Conservation (phyloP, 306 rosid genomes). For the Vigna reflexopilosa region DNA sequence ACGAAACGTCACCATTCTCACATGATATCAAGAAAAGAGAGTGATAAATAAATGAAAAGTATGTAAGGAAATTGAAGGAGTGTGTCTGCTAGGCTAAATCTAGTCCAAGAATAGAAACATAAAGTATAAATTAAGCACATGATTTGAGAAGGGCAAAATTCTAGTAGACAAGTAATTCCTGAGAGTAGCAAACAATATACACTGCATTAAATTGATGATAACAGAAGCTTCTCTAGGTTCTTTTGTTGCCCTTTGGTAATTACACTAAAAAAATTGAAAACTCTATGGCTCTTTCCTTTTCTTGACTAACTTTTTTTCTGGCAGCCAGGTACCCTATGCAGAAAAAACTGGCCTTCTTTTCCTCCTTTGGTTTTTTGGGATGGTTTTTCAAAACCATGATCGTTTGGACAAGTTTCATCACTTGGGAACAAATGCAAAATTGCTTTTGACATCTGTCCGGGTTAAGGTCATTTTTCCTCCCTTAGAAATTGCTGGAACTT, state of each 20-base stretch:
- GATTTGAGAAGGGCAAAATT: slow-evolving; percentile 50
- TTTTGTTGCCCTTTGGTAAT: slow-evolving; percentile 42
- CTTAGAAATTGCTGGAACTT: slow-evolving; percentile 42
- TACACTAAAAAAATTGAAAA: slow-evolving; percentile 43
- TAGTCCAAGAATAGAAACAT: slow-evolving; percentile 38
- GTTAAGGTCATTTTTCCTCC: slow-evolving; percentile 49
- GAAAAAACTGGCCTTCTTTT: slow-evolving; percentile 47
- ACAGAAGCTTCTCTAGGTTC: slow-evolving; percentile 53
- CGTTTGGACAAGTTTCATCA: slow-evolving; percentile 57
- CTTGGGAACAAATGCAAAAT: slow-evolving; percentile 45
- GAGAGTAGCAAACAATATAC: slow-evolving; percentile 51
- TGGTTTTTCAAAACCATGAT: slow-evolving; percentile 51
- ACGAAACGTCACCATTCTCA: slow-evolving; percentile 43
- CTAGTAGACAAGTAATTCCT: slow-evolving; percentile 46
- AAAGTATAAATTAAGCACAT: slow-evolving; percentile 45
- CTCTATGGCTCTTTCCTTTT: slow-evolving; percentile 49
- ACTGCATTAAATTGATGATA: slow-evolving; percentile 58
- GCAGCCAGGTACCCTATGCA: slow-evolving; percentile 37
- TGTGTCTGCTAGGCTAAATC: slow-evolving; percentile 44
- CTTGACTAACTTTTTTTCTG: slow-evolving; percentile 55
- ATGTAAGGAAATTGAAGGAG: slow-evolving; percentile 51
- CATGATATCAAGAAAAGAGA: slow-evolving; percentile 19
- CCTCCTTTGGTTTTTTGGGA: slow-evolving; percentile 48
- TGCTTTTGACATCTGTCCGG: slow-evolving; percentile 51
- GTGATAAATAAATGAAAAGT: slow-evolving; percentile 19